A percentile compares a stretch with the other conserved stretches of the same genome.
phyloP scores from a whole-genome alignment of 2,329 filamentous ascomycete genomes.

The Scortechinia acanthostroma region DNA sequence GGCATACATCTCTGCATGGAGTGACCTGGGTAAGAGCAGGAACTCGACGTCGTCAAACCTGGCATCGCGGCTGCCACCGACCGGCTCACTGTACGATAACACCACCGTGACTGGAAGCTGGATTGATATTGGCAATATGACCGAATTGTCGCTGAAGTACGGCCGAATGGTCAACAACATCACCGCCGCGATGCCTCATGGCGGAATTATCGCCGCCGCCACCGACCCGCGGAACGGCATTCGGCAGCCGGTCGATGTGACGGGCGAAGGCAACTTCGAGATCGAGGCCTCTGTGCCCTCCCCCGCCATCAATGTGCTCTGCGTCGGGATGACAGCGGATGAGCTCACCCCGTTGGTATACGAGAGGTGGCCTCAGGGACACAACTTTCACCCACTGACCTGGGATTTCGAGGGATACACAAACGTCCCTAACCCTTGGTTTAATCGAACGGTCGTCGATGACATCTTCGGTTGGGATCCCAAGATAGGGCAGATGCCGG shows the following conservation, averaged over 20 bases:
- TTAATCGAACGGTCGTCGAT: slow-evolving; percentile 56
- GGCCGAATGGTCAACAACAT: slow-evolving; percentile 67
- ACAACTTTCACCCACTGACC: slow-evolving; percentile 2
- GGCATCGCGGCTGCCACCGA: slow-evolving; percentile 44
- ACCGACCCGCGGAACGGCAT: slow-evolving; percentile 55
- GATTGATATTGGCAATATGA: slow-evolving; percentile 53
- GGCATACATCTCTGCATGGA: slow-evolving; percentile 51
- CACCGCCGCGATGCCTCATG: slow-evolving; percentile 72
- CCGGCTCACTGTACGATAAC: slow-evolving; percentile 63
- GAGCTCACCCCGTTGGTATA: slow-evolving; percentile 64
- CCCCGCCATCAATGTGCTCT: slow-evolving; percentile 67
- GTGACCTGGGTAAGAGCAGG: slow-evolving; percentile 29
- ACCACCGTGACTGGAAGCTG: slow-evolving; percentile 65
- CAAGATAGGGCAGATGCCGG: slow-evolving; percentile 31
- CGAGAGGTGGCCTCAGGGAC: slow-evolving; percentile 41
- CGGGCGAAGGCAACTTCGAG: slow-evolving; percentile 62
- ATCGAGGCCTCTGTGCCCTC: slow-evolving; percentile 64
- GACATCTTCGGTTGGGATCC: slow-evolving; percentile 64
- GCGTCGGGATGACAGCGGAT: slow-evolving; percentile 51
- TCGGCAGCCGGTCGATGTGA: slow-evolving; percentile 58
- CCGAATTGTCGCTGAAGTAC: slow-evolving; percentile 34
- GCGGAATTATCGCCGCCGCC: slow-evolving; percentile 57
- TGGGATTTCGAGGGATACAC: slow-evolving; percentile 14
- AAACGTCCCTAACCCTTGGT: slow-evolving; percentile 21
- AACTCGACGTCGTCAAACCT: slow-evolving; percentile 31